Evolutionary conservation across 371 early-diverging fungal genomes (phyloP).

Genomic region (Fennellomyces sp.): DNA sequence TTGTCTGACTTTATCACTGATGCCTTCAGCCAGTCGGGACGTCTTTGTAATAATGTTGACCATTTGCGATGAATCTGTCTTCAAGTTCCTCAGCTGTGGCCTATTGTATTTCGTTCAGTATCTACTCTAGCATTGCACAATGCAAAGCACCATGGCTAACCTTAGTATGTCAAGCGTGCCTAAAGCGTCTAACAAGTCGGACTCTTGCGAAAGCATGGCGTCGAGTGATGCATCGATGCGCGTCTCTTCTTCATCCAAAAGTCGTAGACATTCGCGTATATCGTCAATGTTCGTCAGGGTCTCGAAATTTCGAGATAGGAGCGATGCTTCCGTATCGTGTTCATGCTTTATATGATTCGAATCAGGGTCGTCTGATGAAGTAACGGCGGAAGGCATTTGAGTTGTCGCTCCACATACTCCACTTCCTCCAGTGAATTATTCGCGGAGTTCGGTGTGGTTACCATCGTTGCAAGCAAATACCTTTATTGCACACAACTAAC

Average conservation of each 20-base stretch:
- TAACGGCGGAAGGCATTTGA: background rate
- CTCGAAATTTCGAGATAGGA: conserved; percentile 26
- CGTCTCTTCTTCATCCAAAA: conserved; percentile 70
- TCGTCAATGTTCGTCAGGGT: conserved; percentile 65
- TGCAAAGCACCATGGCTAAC: conserved; percentile 26
- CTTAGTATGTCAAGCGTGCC: conserved; percentile 48
- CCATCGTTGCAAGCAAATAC: no score
- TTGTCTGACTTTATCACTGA: conserved; percentile 82
- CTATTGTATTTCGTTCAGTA: conserved; percentile 28
- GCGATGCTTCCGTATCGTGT: background rate
- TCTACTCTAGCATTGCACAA: background rate
- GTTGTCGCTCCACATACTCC: no score
- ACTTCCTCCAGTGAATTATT: no score
- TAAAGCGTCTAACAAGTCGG: conserved; percentile 23
- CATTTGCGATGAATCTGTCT: conserved; percentile 55
- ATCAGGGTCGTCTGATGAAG: background rate
- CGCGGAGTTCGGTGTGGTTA: no score
- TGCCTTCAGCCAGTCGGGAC: conserved; percentile 73
- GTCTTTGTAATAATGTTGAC: conserved; percentile 69
- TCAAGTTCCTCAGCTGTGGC: conserved; percentile 60
- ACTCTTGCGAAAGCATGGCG: conserved; percentile 44
- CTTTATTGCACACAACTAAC: no score
- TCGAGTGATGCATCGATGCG: conserved; percentile 68
- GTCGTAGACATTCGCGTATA: conserved; percentile 64
- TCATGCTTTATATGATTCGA: no score